Base-by-base conservation (phyloP, 2,329 filamentous ascomycete species). In the Cryoendolithus antarcticus region DNA sequence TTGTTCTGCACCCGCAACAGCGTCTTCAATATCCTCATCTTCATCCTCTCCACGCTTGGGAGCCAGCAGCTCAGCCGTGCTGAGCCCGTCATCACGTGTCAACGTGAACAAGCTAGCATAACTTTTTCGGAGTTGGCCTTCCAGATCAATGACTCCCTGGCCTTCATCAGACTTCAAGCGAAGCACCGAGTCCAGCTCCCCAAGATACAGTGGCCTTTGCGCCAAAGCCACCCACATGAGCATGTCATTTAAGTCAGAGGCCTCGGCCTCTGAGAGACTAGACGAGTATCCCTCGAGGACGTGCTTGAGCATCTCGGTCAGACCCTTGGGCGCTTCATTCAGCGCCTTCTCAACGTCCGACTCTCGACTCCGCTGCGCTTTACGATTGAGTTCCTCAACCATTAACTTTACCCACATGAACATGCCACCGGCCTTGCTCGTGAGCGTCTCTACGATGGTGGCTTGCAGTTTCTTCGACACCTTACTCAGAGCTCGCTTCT, bases 341-440 rank as follows among this genome's bases (percentile, higher is more conserved):
- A 66, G 63, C 6, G 41, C 41, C 8, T 43, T 32, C 27, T 31
- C 28, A 3, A 43, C 32, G n/a, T 24, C 39, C 19, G 33, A 36
- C 29, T 41, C 39, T 33, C 69, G 67, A 3, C 30, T 28, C 13
- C 28, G 19, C 13, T 41, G 15, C 27, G 30, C 34, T 60, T 57
- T 40, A 69, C 62, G 27, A 64, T 44, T 31, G 39, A 71, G 54
- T 35, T 74, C 70, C 4, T 64, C 64, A 3, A 74, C 40, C 67
- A 71, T 70, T 32, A 70, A 63, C 40, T 69, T 64, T 34, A 67
- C 67, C 34, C 68, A 58, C 12, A 70, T 66, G 45, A 71, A 71
- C 11, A 70, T 59, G 0, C 67, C 67, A 12, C 67, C 62, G 1
- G 66, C 66, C 11, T 64, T 62, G 4, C 57, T 56, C 3, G 57